Percentiles rank a stretch among this genome's conserved stretches.
phyloP scores from a whole-genome alignment of 345 rosid genomes.

The Eutrema yunnanense region DNA sequence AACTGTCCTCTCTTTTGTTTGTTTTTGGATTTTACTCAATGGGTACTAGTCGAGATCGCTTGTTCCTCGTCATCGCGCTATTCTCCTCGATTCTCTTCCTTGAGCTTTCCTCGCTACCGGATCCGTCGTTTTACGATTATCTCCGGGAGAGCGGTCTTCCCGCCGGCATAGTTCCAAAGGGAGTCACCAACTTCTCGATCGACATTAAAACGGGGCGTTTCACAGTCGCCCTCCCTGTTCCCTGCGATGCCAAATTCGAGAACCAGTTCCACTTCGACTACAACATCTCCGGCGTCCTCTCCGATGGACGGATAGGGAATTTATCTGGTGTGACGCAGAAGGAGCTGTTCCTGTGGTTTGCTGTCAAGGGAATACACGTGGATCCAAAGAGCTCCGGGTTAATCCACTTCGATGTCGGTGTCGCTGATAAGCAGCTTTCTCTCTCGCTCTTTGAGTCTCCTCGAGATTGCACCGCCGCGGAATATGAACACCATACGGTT shows the following conservation, averaged over 20 bases:
- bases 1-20: not conserved
- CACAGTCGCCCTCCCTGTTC: conserved; percentile 46
- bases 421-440: conserved; percentile 70
- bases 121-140: conserved; percentile 40
- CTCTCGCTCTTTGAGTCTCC: conserved; percentile 78
- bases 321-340: conserved; percentile 71
- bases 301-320: conserved; percentile 55
- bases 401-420: conserved; percentile 79
- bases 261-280: conserved; percentile 72
- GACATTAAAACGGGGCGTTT: conserved; percentile 51
- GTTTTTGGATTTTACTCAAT: not conserved
- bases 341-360: conserved; percentile 83
- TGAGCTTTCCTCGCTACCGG: conserved; percentile 3
- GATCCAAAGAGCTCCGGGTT: conserved; percentile 73
- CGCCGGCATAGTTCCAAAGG: conserved; percentile 69
- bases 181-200: conserved; percentile 50
- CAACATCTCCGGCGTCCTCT: conserved; percentile 59
- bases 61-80: not conserved
- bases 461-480: conserved; percentile 62
- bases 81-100: conserved; percentile 4
- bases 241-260: conserved; percentile 79
- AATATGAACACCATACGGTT: not conserved
- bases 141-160: conserved; percentile 57
- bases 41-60: conserved; percentile 2
- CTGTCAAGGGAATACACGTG: conserved; percentile 64